phyloP scores from a whole-genome alignment of 2,329 filamentous ascomycete genomes.

The Beauveria australis region DNA sequence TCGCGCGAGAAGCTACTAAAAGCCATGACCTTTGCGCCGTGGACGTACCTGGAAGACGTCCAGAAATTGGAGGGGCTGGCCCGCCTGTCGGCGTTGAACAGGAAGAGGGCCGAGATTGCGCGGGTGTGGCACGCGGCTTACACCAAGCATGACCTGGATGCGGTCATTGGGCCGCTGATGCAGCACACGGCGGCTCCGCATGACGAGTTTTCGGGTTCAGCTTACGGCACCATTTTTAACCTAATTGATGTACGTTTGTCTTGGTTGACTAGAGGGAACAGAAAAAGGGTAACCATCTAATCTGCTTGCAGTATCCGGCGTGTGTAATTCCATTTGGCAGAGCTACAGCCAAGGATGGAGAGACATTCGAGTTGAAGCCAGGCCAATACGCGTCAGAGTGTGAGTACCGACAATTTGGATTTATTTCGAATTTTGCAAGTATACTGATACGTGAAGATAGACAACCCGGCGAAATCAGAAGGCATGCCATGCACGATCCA shows the following conservation, averaged over 20 bases:
- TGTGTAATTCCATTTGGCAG: conserved; percentile 38
- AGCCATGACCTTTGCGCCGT: neutral
- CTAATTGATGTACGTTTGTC: conserved; percentile 37
- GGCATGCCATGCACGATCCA: conserved; percentile 39
- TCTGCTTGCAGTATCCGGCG: conserved; percentile 35
- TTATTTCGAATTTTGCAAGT: neutral
- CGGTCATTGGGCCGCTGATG: conserved; percentile 38
- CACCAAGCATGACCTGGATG: conserved; percentile 37
- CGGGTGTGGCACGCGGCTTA: conserved; percentile 34
- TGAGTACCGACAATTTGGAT: neutral
- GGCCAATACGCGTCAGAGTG: conserved; percentile 12
- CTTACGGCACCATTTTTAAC: conserved; percentile 43
- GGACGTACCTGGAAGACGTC: conserved; percentile 8
- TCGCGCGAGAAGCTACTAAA: neutral
- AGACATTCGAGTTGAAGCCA: conserved; percentile 9
- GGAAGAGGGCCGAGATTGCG: conserved; percentile 21
- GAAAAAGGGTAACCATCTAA: neutral
- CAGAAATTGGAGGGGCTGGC: conserved; percentile 31
- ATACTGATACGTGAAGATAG: conserved; percentile 19
- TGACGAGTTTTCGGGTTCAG: conserved; percentile 38
- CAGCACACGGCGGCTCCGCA: conserved; percentile 43
- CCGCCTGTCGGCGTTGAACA: conserved; percentile 19
- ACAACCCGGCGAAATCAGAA: conserved; percentile 30
- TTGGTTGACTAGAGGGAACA: too few species aligned
- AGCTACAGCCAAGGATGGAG: conserved; percentile 18